phyloP scores from a whole-genome alignment of 441 rosid species.

The Hura crepitans region DNA sequence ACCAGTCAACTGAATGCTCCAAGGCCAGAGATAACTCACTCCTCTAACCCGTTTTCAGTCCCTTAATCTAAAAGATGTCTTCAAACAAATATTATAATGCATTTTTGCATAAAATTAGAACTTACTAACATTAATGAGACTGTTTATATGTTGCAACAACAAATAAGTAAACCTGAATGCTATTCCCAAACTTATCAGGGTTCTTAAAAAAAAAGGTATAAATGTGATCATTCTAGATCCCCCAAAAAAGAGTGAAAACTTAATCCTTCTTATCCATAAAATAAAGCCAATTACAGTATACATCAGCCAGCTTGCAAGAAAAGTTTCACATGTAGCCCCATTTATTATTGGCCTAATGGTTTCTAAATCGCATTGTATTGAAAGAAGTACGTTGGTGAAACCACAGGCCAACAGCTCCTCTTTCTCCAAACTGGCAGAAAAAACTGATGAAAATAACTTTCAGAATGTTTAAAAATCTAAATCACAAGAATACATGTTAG shows the following conservation, averaged over 20 bases:
- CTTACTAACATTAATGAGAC: not conserved
- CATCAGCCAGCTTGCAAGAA: slow-evolving; percentile 11
- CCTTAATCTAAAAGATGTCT: not conserved
- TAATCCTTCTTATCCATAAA: not conserved
- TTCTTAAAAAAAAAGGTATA: not conserved
- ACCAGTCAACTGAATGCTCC: not conserved
- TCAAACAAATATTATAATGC: not conserved
- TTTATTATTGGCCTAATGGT: not conserved
- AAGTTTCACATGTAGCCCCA: slow-evolving; percentile 2
- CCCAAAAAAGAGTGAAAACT: not conserved
- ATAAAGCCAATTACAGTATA: not conserved
- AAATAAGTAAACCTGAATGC: not conserved
- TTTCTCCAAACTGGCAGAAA: not conserved
- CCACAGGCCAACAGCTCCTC: not conserved
- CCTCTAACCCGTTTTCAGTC: not conserved
- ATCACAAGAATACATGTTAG: not conserved
- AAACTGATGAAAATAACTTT: not conserved
- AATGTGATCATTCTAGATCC: not conserved
- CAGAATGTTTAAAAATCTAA: not conserved
- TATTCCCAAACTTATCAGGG: not conserved
- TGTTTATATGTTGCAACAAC: not conserved
- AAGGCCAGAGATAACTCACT: not conserved
- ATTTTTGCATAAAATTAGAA: not conserved
- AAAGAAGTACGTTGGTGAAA: not conserved
- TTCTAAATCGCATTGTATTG: not conserved